phyloP scores from a whole-genome alignment of 148 eudicot species.

The Camellia japonica region DNA sequence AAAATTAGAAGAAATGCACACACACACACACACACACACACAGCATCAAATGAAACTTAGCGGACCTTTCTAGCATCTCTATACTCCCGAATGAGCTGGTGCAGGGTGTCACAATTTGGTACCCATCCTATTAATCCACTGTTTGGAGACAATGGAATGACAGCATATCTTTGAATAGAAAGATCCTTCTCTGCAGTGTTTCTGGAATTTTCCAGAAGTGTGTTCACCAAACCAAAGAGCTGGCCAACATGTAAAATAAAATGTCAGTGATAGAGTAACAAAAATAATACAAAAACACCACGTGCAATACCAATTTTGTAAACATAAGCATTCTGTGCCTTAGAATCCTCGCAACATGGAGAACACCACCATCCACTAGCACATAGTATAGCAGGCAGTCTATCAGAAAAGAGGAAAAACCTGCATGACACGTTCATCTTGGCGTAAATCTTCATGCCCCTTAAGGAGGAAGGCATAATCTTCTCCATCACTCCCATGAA shows the following conservation, averaged over 20 bases:
- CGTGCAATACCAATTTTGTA: not conserved
- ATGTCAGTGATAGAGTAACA: not conserved
- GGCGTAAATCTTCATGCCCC: conserved; percentile 99
- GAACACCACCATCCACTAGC: conserved; percentile 1
- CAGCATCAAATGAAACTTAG: conserved; percentile 9
- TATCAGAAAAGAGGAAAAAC: conserved; percentile 28
- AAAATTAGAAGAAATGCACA: not conserved
- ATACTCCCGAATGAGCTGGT: conserved; percentile 92
- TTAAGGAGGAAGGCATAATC: conserved; percentile 93
- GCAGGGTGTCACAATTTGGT: conserved; percentile 96
- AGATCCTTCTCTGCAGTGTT: conserved; percentile 94
- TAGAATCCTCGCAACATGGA: not conserved
- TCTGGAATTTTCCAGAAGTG: conserved; percentile 85
- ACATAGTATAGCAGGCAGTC: not conserved
- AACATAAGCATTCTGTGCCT: not conserved
- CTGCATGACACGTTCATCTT: conserved; percentile 99
- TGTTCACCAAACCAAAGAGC: conserved; percentile 97
- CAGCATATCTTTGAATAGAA: conserved; percentile 83
- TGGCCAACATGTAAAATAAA: conserved; percentile 23
- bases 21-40: not conserved
- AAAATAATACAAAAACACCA: not conserved
- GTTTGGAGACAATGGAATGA: conserved; percentile 92
- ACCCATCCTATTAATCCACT: conserved; percentile 99
- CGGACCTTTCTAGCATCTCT: conserved; percentile 95
- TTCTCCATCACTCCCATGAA: conserved; percentile 93